Conservation (phyloP, 371 early-diverging fungal species). For the Zopfochytrium polystomum region DNA sequence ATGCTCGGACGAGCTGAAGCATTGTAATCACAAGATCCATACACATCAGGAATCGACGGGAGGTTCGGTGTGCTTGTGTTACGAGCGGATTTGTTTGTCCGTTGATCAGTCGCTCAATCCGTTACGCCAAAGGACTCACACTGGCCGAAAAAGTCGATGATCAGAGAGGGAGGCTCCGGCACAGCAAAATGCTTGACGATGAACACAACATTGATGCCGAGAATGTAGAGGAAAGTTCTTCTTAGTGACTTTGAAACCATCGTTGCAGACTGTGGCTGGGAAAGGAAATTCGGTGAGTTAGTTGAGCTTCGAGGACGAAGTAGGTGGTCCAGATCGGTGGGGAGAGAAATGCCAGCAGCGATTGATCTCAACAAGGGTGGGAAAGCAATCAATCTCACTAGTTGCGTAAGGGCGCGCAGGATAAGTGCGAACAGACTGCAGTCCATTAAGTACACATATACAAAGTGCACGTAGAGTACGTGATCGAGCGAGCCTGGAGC, state of each 20-base stretch:
- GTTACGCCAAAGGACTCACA: conserved; percentile 14
- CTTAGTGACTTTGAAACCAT: conserved; percentile 24
- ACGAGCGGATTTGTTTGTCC: not conserved
- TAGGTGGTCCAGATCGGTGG: not conserved
- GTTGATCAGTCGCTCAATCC: not conserved
- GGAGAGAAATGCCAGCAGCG: too few relatives aligned
- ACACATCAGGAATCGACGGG: not conserved
- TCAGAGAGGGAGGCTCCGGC: conserved; percentile 11
- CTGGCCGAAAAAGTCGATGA: conserved; percentile 33
- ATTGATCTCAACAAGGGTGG: not conserved
- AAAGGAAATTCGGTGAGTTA: not conserved
- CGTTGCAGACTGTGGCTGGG: conserved; percentile 23
- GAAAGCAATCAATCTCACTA: conserved; percentile 7
- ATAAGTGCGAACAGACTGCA: conserved; percentile 14
- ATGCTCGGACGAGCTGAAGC: not conserved
- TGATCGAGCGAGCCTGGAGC: conserved; percentile 25
- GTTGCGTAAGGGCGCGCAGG: conserved; percentile 23
- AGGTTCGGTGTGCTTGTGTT: not conserved
- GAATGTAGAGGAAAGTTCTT: conserved; percentile 21
- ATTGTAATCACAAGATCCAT: not conserved
- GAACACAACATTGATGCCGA: conserved; percentile 24
- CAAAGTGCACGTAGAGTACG: conserved; percentile 29
- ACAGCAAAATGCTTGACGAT: conserved; percentile 16
- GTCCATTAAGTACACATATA: conserved; percentile 26
- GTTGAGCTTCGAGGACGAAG: not conserved